Base-by-base conservation (phyloP, 352 stramenopile genomes). In the Phytopythium montanum region DNA sequence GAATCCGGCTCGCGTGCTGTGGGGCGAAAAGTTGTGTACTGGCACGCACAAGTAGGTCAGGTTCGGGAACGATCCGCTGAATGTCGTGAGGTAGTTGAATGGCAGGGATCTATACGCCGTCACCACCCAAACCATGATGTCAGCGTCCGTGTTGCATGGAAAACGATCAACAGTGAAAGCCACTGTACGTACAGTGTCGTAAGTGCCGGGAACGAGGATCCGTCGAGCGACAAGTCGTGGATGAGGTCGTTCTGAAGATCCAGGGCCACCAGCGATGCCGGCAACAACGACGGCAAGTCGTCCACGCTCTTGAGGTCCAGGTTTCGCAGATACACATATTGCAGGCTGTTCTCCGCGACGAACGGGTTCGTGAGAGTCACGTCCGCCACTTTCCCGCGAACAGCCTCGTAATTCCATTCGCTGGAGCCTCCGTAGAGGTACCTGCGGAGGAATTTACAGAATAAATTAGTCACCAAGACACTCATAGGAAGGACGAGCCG, bases 321-420 rank as follows among this genome's bases (percentile, higher is more conserved):
- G 12, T 51, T 59, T 29, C 67, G 45, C 33, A 69, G 31, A 42
- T 41, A 51, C 33, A 71, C 60, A 19, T 36, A 25, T 13, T 49
- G 56, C 19, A 70, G 53, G 31, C 63, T 61, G 25, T 23, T 56
- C 31, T 66, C 50, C 4, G 49, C 60, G 7, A 59, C 61, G 34
- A 70, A 48, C 33, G 57, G 48, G 19, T 59, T 54, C 26, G 51
- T 54, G 12, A 70, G 59, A 48, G 58, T 26, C 34, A 70, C 52
- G 28, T 56, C 42, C 16, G 54, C 64, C 42, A 66, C 64, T 33
- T 70, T 70, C 25, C 49, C 49, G 16, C 8, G 31, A 31, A 23
- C 49, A 53, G 60, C 42, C 55, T 70, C 48, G 59, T 18, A 34
- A 28, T 51, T 38, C 33, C 2, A 9, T 3, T 38, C 3, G 33